Evolutionary conservation across 2,329 filamentous ascomycete species (phyloP), one percentile per base, ranked within the genome.

Genomic region (Cordyceps fumosorosea): DNA sequence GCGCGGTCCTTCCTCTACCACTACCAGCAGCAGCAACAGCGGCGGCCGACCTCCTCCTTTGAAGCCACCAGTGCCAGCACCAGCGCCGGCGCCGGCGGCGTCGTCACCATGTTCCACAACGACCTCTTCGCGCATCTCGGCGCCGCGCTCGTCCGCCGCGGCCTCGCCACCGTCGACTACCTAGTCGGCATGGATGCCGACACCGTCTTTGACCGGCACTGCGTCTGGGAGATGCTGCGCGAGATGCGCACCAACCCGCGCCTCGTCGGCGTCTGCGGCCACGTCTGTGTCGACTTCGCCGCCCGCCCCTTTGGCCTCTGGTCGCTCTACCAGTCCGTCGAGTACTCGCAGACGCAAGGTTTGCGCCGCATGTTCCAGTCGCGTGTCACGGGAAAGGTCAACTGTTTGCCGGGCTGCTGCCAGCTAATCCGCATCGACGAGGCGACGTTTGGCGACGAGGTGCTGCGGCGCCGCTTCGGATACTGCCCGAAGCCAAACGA

Each of bases 401-500:
- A 78, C 44, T 80, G 78, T 64, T 72, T 80, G 2, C 78, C 78
- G 0, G 78, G 79, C 5, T 81, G 79, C 54, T 81, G 79, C 62
- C 79, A 81, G 66, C 72, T 81, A 18, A 77, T 81, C 56, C 77
- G 76, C 14, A 75, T 81, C 14, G 78, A 79, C 56, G 78, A 80
- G 64, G 76, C 78, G 12, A 81, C 80, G 0, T 80, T 78, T 66
- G 78, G 78, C 2, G 78, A 80, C 63, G 70, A 71, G 18, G 75
- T 80, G 5, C 76, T 81, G 37, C 71, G 78, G 3, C 71, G 80
- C 53, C 73, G 75, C 1, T 81, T 81, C 56, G 78, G 78, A 3
- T 80, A 81, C 68, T 77, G 76, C 62, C 79, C 79, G 6, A 77
- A 76, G 61, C 77, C 77, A n/a, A 78, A 77, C 57, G 79, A 81